A percentile compares a stretch with the other conserved stretches of the same genome.
phyloP scores from a whole-genome alignment of 768 basidiomycete species.

The Lyophyllum shimeji region DNA sequence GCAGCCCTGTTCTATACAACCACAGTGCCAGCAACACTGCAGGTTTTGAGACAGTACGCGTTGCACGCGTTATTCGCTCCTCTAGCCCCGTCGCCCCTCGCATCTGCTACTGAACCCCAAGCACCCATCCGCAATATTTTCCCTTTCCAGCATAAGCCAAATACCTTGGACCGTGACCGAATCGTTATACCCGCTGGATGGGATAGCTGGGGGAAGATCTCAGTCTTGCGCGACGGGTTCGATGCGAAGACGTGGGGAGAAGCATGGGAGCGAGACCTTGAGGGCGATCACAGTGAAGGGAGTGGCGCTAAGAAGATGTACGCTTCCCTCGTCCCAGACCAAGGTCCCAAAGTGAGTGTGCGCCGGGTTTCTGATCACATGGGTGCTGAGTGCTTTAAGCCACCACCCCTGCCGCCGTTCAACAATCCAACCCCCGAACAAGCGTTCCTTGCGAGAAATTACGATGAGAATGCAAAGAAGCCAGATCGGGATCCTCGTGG shows the following conservation, averaged over 20 bases:
- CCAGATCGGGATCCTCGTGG: conserved; percentile 87
- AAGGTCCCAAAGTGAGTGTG: conserved; percentile 63
- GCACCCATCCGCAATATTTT: conserved; percentile 76
- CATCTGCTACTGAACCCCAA: conserved; percentile 61
- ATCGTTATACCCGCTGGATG: conserved; percentile 94
- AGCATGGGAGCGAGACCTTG: conserved; percentile 75
- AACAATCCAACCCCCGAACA: conserved; percentile 87
- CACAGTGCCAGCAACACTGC: conserved; percentile 70
- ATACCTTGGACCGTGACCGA: conserved; percentile 89
- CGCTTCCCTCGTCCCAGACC: conserved; percentile 70
- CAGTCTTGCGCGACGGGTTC: conserved; percentile 87
- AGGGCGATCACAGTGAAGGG: conserved; percentile 40
- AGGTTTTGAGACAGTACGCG: conserved; percentile 78
- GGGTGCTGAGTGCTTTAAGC: conserved; percentile 33
- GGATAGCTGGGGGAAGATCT: conserved; percentile 98
- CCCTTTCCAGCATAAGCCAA: conserved; percentile 84
- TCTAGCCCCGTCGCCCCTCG: conserved; percentile 70
- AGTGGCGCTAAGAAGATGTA: conserved; percentile 73
- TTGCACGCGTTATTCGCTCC: conserved; percentile 80
- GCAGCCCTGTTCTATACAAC: conserved; percentile 92
- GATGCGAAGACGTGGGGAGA: conserved; percentile 80
- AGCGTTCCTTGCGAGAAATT: conserved; percentile 86
- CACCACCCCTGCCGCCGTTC: conserved; percentile 68
- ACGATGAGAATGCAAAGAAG: conserved; percentile 90
- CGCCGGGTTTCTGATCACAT: not conserved